Percentiles rank a stretch among this genome's conserved stretches.
Conservation (phyloP, 2,329 filamentous ascomycete genomes). For the Exophiala phaeomuriformis region DNA sequence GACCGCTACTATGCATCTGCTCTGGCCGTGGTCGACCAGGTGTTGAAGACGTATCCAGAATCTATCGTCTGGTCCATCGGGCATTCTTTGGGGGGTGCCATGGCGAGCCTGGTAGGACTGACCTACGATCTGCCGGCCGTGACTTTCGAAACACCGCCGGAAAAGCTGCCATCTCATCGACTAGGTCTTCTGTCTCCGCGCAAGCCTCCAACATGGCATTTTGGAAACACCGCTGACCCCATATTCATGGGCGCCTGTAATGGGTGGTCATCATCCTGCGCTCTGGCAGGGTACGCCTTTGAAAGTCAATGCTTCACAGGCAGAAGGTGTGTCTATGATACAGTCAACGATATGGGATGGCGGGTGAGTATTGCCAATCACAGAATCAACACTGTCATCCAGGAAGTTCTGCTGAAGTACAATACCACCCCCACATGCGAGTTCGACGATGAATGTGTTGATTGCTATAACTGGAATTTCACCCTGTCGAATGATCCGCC, state of each 20-base stretch:
- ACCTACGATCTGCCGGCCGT: conserved; percentile 20
- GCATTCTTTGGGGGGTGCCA: conserved; percentile 23
- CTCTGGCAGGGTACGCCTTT: conserved; percentile 21
- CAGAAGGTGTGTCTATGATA: conserved; percentile 22
- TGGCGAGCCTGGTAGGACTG: conserved; percentile 20
- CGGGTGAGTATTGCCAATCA: conserved; percentile 21
- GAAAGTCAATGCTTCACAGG: conserved; percentile 23
- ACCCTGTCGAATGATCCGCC: not conserved
- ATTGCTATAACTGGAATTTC: conserved; percentile 24
- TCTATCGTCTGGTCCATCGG: conserved; percentile 20
- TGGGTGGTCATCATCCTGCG: conserved; percentile 18
- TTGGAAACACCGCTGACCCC: conserved; percentile 25
- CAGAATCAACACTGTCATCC: conserved; percentile 22
- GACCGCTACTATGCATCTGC: conserved; percentile 22
- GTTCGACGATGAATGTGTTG: conserved; percentile 21
- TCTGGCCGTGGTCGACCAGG: conserved; percentile 10
- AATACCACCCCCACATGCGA: conserved; percentile 20
- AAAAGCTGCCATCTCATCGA: conserved; percentile 18
- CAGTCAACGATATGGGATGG: conserved; percentile 23
- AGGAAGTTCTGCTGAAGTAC: conserved; percentile 22
- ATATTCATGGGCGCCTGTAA: conserved; percentile 25
- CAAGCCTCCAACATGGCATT: conserved; percentile 11
- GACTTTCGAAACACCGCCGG: conserved; percentile 20
- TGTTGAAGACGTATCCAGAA: conserved; percentile 15
- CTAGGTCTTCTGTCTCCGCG: conserved; percentile 17